Evolutionary conservation across 352 stramenopile species (phyloP), one percentile per base, ranked within the genome.

Genomic region (Peronospora farinosa): DNA sequence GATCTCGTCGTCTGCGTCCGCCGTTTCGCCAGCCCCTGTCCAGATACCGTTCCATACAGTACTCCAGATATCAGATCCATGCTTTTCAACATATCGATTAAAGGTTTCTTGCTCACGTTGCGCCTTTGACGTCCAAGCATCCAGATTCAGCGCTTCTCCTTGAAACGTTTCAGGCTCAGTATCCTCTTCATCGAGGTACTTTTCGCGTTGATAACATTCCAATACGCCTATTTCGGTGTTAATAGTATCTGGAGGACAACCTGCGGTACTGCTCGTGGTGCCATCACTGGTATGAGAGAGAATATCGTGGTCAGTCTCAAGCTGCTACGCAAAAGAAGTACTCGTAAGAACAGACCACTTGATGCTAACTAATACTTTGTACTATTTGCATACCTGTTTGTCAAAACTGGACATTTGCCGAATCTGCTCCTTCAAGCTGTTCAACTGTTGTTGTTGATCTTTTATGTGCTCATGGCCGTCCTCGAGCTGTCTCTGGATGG

Each of bases 401-500:
- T 2, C 17, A 11, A 40, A 45, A 9, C 5, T 60, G 11, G 65
- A 48, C 52, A 84, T 63, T 11, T 61, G 54, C 21, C 78, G 72
- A 31, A 93, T 83, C 54, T 91, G 72, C 3, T 59, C 51, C 49
- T 93, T 93, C 36, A 93, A 71, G 35, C 78, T 72, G 11, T 84
- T 52, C n/a, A 92, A 67, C 56, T 90, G 78, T 35, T 79, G 61
- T 43, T 89, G 65, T 52, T 94, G 83, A 47, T 74, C 72, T 40
- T 72, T 69, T 33, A 91, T 92, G 60, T 86, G 64, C 36, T 92
- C 76, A 30, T 86, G 77, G 0, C 80, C 72, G 42, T 94, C 83
- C 19, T 88, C 77, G 17, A 94, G 51, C 43, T 86, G 69, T 19
- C 69, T 72, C 40, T 84, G 62, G 10, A 88, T 61, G 13, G 84